Base-by-base conservation (phyloP, 2,329 filamentous ascomycete genomes). In the Xylaria sp. region DNA sequence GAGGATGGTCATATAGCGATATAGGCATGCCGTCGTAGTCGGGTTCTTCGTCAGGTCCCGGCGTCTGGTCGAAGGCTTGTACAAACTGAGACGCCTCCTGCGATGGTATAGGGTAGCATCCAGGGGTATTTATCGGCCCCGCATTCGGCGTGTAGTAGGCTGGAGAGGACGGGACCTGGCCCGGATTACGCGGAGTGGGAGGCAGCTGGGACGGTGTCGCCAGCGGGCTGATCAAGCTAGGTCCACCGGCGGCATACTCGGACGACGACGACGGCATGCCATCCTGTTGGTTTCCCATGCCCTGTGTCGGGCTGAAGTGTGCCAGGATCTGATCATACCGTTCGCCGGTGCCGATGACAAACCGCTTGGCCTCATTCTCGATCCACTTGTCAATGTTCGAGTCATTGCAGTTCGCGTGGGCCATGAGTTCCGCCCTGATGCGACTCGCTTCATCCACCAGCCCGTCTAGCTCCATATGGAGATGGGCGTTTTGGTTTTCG, bases 331-430 rank as follows among this genome's bases (percentile, higher is more conserved):
- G 73, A 60, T 79, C 75, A 43, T 77, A 78, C 10, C 74, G 72
- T 60, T 80, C 76, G 48, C 78, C 73, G 4, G 77, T 72, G 10
- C 73, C 76, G 36, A 82, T 77, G 5, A 86, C 84, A 65, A 85
- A 86, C n/a, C 78, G 81, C 57, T 79, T 81, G 2, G 86, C 86
- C 75, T 87, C 84, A 64, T 81, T 84, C 60, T 86, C 81, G 49
- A 88, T 80, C 86, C 86, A 89, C 23, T 80, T 78, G 67, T 86
- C 79, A 72, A 88, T 88, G 65, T 86, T 86, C 15, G 80, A 73
- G 64, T 88, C 85, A 67, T 85, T 82, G 78, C 86, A 89, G 60
- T 75, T 77, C 13, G 84, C 84, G 69, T 89, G 86, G 8, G 76
- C 74, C 84, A 88, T 87, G 46, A 89, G 79, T 55, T 83, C 76